These are phyloP conservation scores for Chloris gayana DNA, from an alignment of 176 grass and related monocot species.

Conservation along the genomic window DNA sequence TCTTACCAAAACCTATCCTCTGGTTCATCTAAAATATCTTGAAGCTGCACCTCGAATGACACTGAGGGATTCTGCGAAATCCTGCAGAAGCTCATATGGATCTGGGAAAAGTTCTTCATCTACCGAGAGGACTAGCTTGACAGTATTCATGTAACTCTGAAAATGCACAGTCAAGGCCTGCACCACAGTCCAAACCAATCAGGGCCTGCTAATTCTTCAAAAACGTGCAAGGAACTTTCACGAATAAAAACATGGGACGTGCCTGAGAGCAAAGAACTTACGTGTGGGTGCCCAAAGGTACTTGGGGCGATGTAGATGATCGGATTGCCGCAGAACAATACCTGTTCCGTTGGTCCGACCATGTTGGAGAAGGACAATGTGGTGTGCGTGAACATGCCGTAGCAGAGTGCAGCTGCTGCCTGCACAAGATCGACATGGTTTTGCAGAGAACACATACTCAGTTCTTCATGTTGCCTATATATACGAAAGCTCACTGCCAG, in stretches of 20 bases:
- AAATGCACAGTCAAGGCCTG: constrained; percentile 78
- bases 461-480: constrained; percentile 79
- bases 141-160: constrained; percentile 71
- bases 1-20: too few species aligned
- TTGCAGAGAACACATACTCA: constrained; percentile 28
- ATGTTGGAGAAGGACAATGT: constrained; percentile 86
- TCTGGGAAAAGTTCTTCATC: constrained; percentile 61
- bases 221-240: not conserved
- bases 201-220: too few species aligned
- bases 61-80: constrained; percentile 66
- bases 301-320: constrained; percentile 77
- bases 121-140: constrained; percentile 68
- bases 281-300: constrained; percentile 77
- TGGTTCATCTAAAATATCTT: not conserved
- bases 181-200: too few species aligned
- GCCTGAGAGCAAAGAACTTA: constrained; percentile 35
- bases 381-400: constrained; percentile 62
- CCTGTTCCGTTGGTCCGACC: constrained; percentile 63
- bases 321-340: constrained; percentile 67
- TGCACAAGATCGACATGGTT: constrained; percentile 5
- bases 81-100: constrained; percentile 61
- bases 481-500: too few species aligned
- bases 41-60: constrained; percentile 53
- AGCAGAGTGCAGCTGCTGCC: too few species aligned
- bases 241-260: not conserved